Evolutionary conservation across 345 rosid species (phyloP), one percentile per base, ranked within the genome.

Genomic region (Iberis pinnata): DNA sequence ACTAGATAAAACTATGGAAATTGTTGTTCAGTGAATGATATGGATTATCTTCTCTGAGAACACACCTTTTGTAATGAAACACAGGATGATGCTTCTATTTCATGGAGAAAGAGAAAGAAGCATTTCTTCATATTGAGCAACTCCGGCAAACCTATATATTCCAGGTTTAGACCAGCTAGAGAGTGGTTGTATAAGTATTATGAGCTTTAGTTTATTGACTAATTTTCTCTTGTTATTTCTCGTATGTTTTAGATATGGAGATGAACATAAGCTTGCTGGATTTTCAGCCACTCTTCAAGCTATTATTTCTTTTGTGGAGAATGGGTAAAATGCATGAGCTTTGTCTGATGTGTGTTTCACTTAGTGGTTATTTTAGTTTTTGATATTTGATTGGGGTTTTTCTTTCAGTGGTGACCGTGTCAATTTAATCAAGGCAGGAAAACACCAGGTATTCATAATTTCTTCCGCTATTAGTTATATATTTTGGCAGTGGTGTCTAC

Each of bases 41-140:
- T 15, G 13, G 58, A 29, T 26, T 17, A 25, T 12, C 10, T 58
- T 11, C 25, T 36, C 63, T 65, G 47, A 58, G 70, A 53, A 44
- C n/a, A 45, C 22, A 52, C 8, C 22, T 38, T 47, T 53, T 4
- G 17, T 53, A n/a, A 53, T 78, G 77, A 85, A 76, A 75, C 69
- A 79, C 94, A 93, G 99, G 99, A 93, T 54, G 99, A 93, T 82
- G 83, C 89, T 53, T 88, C 97, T 15, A 67, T 79, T 27, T 78
- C 99, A 18, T 88, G 99, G 99, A 88, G 97, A 61, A 93, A 93
- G 78, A 80, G 97, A 76, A 93, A 88, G 80, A 93, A 93, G 69
- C 99, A 93, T 69, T 93, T 93, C 60, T 93, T 93, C 64, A 75
- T 93, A 45, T 72, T 93, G 77, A 93, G 99, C 74, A 70, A 93